These are phyloP conservation scores for Chara braunii DNA, from an alignment of 139 green algal species.

Conservation along the genomic window DNA sequence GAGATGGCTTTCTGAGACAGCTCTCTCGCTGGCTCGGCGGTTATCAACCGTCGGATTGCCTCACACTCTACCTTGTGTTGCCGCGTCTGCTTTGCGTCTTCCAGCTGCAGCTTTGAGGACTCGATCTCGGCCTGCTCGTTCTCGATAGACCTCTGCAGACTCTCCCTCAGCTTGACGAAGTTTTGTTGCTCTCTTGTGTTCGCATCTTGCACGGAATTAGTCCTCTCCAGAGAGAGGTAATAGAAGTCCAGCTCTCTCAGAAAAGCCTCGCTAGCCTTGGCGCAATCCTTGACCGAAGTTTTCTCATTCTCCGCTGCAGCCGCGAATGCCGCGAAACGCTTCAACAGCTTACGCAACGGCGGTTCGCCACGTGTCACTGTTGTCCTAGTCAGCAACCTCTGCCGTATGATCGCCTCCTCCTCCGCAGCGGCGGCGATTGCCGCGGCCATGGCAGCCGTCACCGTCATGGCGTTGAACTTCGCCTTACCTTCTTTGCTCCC, in stretches of 20 bases:
- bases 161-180: slow-evolving; percentile 3
- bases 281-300: slow-evolving; percentile 9
- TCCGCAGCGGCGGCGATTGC: slow-evolving; percentile 29
- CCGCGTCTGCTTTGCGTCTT: slow-evolving; percentile 37
- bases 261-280: slow-evolving; percentile 12
- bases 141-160: background rate
- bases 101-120: slow-evolving; percentile 47
- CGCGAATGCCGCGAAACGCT: slow-evolving; percentile 33
- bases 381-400: slow-evolving; percentile 46
- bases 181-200: slow-evolving; percentile 45
- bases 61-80: slow-evolving; percentile 58
- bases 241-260: slow-evolving; percentile 34
- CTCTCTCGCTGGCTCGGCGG: slow-evolving; percentile 39
- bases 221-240: slow-evolving; percentile 37
- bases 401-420: slow-evolving; percentile 50
- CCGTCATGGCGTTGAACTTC: too few relatives aligned
- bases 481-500: too few relatives aligned
- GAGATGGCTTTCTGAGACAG: slow-evolving; percentile 42
- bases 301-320: background rate
- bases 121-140: slow-evolving; percentile 36
- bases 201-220: slow-evolving; percentile 32
- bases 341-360: slow-evolving; percentile 48
- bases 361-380: slow-evolving; percentile 42
- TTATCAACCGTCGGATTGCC: slow-evolving; percentile 40
- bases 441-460: too few relatives aligned